Percentiles rank a stretch among this genome's conserved stretches.
These are phyloP conservation scores for Chrysophaeum taylorii DNA, from an alignment of 352 stramenopile genomes.

Conservation along the genomic window DNA sequence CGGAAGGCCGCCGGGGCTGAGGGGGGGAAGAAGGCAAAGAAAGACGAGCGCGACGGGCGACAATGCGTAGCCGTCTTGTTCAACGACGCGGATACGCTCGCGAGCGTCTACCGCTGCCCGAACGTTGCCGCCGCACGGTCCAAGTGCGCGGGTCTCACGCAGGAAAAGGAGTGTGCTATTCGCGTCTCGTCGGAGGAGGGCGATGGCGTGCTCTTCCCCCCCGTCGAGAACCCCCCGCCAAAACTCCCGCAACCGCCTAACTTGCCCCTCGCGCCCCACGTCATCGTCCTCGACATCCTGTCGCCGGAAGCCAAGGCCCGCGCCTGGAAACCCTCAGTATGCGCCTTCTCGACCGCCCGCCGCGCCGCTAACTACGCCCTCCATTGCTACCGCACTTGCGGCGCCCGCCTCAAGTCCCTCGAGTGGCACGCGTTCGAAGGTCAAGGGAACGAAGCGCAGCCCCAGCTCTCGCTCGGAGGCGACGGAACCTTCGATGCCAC, in stretches of 20 bases:
- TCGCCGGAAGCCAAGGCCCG: neutral
- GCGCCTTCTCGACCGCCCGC: neutral
- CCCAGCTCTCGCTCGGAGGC: neutral
- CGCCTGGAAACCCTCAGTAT: neutral
- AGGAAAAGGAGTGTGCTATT: neutral
- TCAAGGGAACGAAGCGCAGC: neutral
- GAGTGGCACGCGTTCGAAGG: neutral
- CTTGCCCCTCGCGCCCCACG: no score
- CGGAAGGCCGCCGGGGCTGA: neutral
- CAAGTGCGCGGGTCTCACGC: neutral
- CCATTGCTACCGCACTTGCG: neutral
- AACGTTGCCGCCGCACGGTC: neutral
- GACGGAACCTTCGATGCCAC: neutral
- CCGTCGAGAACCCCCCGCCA: neutral
- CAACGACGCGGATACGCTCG: neutral
- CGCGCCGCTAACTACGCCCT: neutral
- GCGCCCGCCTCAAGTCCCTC: neutral
- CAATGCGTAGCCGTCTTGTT: neutral
- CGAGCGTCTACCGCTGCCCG: neutral
- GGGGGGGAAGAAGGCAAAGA: neutral
- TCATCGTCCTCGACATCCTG: constrained; percentile 3
- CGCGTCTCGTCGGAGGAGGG: neutral
- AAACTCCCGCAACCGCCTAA: neutral
- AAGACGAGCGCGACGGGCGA: neutral
- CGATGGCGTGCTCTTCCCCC: neutral